These are phyloP conservation scores for Cytospora schulzeri DNA, from an alignment of 2,329 filamentous ascomycete genomes.

Conservation along the genomic window DNA sequence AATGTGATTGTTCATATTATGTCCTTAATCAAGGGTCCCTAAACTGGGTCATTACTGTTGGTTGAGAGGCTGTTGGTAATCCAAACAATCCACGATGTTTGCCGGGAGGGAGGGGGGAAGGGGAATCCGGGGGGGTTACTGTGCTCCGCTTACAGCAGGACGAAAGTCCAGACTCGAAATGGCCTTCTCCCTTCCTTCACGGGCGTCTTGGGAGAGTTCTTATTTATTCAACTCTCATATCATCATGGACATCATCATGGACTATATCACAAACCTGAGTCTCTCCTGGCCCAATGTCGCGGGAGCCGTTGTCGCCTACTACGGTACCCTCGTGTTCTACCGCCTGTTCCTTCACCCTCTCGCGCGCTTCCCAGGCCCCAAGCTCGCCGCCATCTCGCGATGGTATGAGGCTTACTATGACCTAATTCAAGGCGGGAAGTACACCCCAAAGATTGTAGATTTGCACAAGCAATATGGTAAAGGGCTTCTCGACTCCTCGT, in stretches of 20 bases:
- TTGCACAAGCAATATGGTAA: constrained; percentile 47
- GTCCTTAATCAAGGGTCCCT: no score
- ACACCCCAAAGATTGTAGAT: constrained; percentile 44
- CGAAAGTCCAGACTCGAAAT: no score
- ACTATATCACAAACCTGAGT: background rate
- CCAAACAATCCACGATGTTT: no score
- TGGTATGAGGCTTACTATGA: constrained; percentile 49
- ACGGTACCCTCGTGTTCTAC: background rate
- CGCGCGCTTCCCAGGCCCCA: constrained; percentile 43
- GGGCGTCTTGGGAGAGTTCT: background rate
- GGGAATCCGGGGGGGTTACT: no score
- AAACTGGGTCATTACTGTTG: no score
- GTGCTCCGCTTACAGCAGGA: no score
- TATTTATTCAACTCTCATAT: background rate
- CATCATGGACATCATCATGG: background rate
- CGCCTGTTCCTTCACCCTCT: constrained; percentile 42
- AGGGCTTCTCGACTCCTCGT: background rate
- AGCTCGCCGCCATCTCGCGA: constrained; percentile 42
- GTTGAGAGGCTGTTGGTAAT: no score
- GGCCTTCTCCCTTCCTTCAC: background rate
- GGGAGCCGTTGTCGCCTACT: background rate
- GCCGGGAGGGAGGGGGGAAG: no score
- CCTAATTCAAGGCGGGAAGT: constrained; percentile 44
- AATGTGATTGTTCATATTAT: no score
- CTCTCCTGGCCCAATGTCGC: background rate